These are phyloP conservation scores for Amanita jacksonii DNA, from an alignment of 768 basidiomycete species.

Conservation along the genomic window DNA sequence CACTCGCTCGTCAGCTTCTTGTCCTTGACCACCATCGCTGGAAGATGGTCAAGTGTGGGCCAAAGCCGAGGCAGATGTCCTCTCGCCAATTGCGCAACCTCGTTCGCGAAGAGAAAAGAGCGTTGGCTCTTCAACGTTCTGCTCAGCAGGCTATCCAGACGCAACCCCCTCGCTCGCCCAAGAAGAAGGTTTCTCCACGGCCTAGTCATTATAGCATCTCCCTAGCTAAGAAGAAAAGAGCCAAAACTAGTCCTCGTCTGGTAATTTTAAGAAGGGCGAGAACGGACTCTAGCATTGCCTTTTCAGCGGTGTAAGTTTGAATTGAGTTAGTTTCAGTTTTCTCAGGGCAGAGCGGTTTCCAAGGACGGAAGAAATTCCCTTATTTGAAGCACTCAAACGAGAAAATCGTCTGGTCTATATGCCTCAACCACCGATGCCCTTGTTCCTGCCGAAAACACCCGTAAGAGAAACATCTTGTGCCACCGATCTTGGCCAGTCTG, in stretches of 20 bases:
- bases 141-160: neutral
- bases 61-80: conserved; percentile 6
- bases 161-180: neutral
- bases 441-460: conserved; percentile 1
- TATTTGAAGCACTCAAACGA: conserved; percentile 1
- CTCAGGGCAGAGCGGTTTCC: neutral
- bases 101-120: conserved; percentile 3
- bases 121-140: neutral
- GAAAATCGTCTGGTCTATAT: neutral
- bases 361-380: conserved; percentile 6
- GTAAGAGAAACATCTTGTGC: neutral
- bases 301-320: conserved; percentile 6
- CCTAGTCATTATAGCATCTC: neutral
- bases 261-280: neutral
- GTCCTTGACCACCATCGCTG: conserved; percentile 1
- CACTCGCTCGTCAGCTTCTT: too few species aligned
- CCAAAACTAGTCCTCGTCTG: neutral
- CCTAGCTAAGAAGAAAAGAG: conserved; percentile 4
- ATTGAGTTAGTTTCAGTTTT: too few species aligned
- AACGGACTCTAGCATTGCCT: conserved; percentile 2
- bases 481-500: neutral
- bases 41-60: conserved; percentile 9
- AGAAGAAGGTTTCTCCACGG: neutral
- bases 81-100: conserved; percentile 3
- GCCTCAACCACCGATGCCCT: neutral